Evolutionary conservation across 2,329 filamentous ascomycete genomes (phyloP).

Genomic region (Emergomyces africanus): DNA sequence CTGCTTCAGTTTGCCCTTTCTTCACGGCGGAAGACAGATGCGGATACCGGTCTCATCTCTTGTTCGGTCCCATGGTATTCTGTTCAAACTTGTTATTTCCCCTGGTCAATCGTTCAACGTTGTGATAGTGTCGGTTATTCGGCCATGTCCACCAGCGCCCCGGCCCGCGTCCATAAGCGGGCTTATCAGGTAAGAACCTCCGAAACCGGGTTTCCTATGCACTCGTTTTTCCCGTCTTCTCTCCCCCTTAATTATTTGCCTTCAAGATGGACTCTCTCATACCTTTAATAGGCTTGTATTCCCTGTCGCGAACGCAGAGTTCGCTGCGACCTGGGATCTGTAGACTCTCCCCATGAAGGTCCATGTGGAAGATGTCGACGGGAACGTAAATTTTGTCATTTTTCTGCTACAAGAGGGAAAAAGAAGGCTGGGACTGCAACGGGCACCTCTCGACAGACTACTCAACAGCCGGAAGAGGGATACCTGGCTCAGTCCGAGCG

Average conservation of each 20-base stretch:
- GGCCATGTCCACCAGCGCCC: conserved; percentile 9
- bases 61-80: not conserved
- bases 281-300: conserved; percentile 11
- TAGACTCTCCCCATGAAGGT: conserved; percentile 12
- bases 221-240: not conserved
- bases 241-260: not conserved
- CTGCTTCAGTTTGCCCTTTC: not conserved
- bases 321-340: conserved; percentile 12
- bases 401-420: conserved; percentile 13
- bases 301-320: conserved; percentile 14
- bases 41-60: not conserved
- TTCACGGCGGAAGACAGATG: not conserved
- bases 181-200: conserved; percentile 12
- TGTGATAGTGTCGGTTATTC: not conserved
- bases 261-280: conserved; percentile 1
- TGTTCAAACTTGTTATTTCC: not conserved
- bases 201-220: not conserved
- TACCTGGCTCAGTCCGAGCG: not conserved
- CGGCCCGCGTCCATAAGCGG: conserved; percentile 12
- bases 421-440: conserved; percentile 6
- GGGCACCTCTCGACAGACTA: not conserved
- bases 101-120: not conserved
- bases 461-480: not conserved
- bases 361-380: conserved; percentile 13
- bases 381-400: conserved; percentile 13